phyloP scores from a whole-genome alignment of 768 basidiomycete species.

The Boletus eberwhitei region DNA sequence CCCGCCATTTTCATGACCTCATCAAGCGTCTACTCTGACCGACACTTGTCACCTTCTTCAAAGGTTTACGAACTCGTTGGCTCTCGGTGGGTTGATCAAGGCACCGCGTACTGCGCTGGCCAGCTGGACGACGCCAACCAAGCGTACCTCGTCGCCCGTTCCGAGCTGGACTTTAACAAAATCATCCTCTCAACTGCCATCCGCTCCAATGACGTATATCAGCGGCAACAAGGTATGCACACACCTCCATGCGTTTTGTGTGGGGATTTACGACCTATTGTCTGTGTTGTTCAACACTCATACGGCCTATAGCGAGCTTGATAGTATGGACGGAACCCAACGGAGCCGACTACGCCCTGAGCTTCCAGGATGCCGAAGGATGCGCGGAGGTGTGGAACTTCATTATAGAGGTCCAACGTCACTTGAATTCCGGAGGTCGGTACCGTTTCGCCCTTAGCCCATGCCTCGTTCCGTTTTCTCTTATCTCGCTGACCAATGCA shows the following conservation, averaged over 20 bases:
- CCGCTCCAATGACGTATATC: slow-evolving; percentile 80
- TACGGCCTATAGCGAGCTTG: slow-evolving; percentile 69
- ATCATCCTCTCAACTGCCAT: slow-evolving; percentile 79
- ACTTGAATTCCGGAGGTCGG: slow-evolving; percentile 66
- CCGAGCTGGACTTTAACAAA: slow-evolving; percentile 67
- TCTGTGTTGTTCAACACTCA: slow-evolving; percentile 13
- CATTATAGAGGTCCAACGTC: slow-evolving; percentile 86
- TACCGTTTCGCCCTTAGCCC: slow-evolving; percentile 24
- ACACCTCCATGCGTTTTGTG: neutral
- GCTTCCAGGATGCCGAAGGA: slow-evolving; percentile 94
- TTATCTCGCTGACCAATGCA: slow-evolving; percentile 15
- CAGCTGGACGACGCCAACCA: slow-evolving; percentile 76
- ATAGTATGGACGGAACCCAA: slow-evolving; percentile 99
- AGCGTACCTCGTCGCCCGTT: slow-evolving; percentile 80
- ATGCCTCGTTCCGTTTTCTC: slow-evolving; percentile 2
- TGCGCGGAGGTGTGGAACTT: slow-evolving; percentile 98
- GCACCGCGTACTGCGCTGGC: slow-evolving; percentile 94
- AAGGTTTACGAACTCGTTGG: slow-evolving; percentile 95
- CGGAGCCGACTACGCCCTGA: slow-evolving; percentile 91
- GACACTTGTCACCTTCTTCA: slow-evolving; percentile 23
- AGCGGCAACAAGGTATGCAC: slow-evolving; percentile 75
- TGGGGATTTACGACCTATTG: neutral
- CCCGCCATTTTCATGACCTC: slow-evolving; percentile 29
- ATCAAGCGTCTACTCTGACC: slow-evolving; percentile 31
- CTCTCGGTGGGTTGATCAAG: slow-evolving; percentile 91